Base-by-base conservation (phyloP, 352 stramenopile species). In the Globisporangium emineosum region DNA sequence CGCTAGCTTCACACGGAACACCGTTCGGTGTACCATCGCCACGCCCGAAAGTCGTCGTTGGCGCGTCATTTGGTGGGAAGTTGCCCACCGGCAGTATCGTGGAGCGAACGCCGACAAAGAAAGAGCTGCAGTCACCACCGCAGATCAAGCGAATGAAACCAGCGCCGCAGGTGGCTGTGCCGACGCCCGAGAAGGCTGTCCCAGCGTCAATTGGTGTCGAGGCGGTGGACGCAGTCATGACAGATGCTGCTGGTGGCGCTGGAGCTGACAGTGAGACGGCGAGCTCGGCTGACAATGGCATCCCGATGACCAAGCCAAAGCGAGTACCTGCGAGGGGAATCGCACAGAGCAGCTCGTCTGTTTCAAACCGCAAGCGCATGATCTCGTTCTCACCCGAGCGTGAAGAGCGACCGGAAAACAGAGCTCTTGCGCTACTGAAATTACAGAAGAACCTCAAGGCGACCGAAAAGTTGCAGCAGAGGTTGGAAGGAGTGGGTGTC, bases 341-440 rank as follows among this genome's bases (percentile, higher is more conserved):
- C 37, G 83, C 83, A 6, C 83, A 90, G 57, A 91, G 83, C 72
- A 79, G 80, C 29, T 89, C 82, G n/a, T 86, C 73, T 5, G 75
- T 79, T 19, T 83, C 78, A 4, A 83, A 75, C 27, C 73, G 83
- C 52, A 91, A 91, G 64, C 83, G 83, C 52, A 91, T 91, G 83
- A 91, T 91, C 47, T 91, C 83, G 5, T 91, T 90, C 66, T 91
- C 83, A 0, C 82, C 83, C 2, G 80, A 89, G 59, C 78, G 80
- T n/a, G 70, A 72, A 8, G 78, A 84, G 29, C 79, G 75, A 0
- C 71, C 73, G 0, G 78, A 85, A 67, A 88, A 89, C 59, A 57
- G 70, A 66, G 80, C 67, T 6, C 62, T 85, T 29, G 80, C 78
- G 52, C 68, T 81, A 13, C 77, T 76, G 52, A 86, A 88, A 62